Evolutionary conservation across 192 early-diverging fungal species (phyloP).

Genomic region (Backusella parvicylindrica): DNA sequence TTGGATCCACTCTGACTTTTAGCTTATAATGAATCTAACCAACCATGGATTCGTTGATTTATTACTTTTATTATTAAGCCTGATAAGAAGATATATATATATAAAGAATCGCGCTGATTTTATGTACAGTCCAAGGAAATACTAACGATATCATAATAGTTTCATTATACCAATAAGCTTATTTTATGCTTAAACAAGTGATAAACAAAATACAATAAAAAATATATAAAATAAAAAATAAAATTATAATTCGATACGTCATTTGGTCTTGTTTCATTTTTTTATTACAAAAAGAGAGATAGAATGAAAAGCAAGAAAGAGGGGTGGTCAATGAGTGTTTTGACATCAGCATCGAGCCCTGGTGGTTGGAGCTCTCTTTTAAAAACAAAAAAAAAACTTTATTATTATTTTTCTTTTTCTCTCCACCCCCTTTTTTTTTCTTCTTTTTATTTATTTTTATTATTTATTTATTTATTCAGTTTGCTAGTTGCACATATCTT

Average conservation of each 20-base stretch:
- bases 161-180: not conserved
- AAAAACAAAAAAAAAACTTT: slow-evolving; percentile 4
- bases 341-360: slow-evolving; percentile 6
- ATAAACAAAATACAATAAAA: not conserved
- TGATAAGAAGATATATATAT: not conserved
- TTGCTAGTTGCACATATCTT: not conserved
- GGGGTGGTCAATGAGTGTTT: not conserved
- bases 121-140: not conserved
- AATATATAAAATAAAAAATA: too few relatives aligned
- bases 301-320: not conserved
- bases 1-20: slow-evolving; percentile 1
- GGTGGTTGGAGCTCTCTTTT: not conserved
- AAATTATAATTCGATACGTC: not conserved
- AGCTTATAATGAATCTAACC: not conserved
- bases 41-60: not conserved
- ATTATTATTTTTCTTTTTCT: not conserved
- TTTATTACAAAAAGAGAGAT: not conserved
- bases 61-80: not conserved
- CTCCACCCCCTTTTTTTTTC: not conserved
- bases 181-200: not conserved
- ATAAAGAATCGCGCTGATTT: not conserved
- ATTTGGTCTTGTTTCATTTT: not conserved
- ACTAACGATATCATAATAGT: not conserved
- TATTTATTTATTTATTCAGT: not conserved
- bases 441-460: not conserved